Percentiles rank a stretch among this genome's conserved stretches.
These are phyloP conservation scores for Thelonectria olida DNA, from an alignment of 2,329 filamentous ascomycete species.

Conservation along the genomic window DNA sequence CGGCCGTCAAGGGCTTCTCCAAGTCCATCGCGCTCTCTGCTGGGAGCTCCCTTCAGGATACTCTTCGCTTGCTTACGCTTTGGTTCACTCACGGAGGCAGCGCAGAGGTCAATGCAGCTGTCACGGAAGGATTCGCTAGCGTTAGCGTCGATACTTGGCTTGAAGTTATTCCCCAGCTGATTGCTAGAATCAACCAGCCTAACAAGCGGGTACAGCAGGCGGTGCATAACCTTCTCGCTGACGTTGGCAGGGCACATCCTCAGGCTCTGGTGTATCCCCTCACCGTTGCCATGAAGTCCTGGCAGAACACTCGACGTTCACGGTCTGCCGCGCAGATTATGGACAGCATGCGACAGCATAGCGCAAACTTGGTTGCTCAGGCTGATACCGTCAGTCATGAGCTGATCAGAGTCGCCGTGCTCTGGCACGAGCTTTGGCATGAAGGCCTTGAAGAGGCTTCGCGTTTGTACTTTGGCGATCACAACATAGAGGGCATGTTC, in stretches of 20 bases:
- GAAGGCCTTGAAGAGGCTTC: slow-evolving; percentile 97
- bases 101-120: slow-evolving; percentile 84
- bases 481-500: slow-evolving; percentile 98
- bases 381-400: slow-evolving; percentile 96
- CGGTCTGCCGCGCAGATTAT: slow-evolving; percentile 93
- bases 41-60: slow-evolving; percentile 94
- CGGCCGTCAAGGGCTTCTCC: slow-evolving; percentile 95
- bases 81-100: slow-evolving; percentile 97
- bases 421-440: slow-evolving; percentile 99
- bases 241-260: slow-evolving; percentile 93
- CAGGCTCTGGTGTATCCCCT: slow-evolving; percentile 97
- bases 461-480: slow-evolving; percentile 94
- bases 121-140: slow-evolving; percentile 89
- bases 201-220: slow-evolving; percentile 88
- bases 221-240: slow-evolving; percentile 90
- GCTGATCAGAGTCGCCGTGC: slow-evolving; percentile 92
- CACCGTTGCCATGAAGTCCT: slow-evolving; percentile 97
- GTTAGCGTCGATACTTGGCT: slow-evolving; percentile 99
- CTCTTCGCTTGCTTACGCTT: slow-evolving; percentile 87
- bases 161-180: slow-evolving; percentile 96
- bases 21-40: slow-evolving; percentile 93
- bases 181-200: slow-evolving; percentile 96
- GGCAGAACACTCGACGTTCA: slow-evolving; percentile 81
- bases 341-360: slow-evolving; percentile 98
- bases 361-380: slow-evolving; percentile 90